Evolutionary conservation across 2,329 filamentous ascomycete genomes (phyloP), one percentile per base, ranked within the genome.

Genomic region (Colletotrichum australisinense): DNA sequence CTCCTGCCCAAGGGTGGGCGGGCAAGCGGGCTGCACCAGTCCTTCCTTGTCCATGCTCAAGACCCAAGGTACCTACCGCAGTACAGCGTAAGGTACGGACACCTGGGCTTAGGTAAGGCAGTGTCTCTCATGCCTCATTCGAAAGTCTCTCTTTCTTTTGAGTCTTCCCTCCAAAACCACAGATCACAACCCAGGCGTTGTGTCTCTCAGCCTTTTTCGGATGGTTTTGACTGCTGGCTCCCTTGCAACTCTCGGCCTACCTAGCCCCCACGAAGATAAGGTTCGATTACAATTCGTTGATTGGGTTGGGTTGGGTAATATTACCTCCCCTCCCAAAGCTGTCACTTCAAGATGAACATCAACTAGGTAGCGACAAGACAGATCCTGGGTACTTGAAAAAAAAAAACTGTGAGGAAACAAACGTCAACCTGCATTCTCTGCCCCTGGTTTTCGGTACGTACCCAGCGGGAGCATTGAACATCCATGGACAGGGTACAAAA

Each of bases 11-110:
- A 60, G 53, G 69, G 38, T 59, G 55, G 57, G 59, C 52, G 67
- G 67, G 52, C 32, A 53, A 64, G 70, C 66, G 66, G 67, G 70
- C 70, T 73, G 67, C 67, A 42, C 53, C 67, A 70, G 70, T 65
- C 70, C 69, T 30, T 57, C 70, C 69, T 30, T 57, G 42, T 64
- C 65, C 60, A 60, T 73, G 49, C 32, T 30, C 52, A 55, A 55
- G 12, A 35, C 11, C 32, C 11, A 35, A 35, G 32, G 24, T 56
- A 14, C 52, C 11, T 56, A 26, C 19, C 7, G 11, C 32, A 32
- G 32, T 32, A 42, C 5, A 26, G 26, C 26, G 26, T 3, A 26
- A 3, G 2, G 26, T 3, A 26, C 26, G 2, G 11, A 11, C 16
- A 28, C 53, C n/a, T 19, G 8, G 22, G 12, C 53, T 56, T 28